These are phyloP conservation scores for Trichophyton verrucosum DNA, from an alignment of 2,329 filamentous ascomycete species.

Conservation along the genomic window DNA sequence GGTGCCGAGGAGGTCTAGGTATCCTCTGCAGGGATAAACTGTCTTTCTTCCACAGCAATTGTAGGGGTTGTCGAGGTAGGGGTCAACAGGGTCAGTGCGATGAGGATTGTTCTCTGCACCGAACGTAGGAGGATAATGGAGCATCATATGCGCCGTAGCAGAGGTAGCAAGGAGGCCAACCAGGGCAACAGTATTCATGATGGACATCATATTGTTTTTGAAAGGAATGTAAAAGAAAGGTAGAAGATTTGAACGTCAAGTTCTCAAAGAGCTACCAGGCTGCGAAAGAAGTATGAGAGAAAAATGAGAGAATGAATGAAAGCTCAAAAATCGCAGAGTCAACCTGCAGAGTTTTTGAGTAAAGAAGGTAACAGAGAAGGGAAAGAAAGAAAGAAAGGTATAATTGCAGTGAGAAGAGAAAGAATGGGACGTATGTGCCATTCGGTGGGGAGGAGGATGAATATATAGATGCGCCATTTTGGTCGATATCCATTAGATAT, in stretches of 20 bases:
- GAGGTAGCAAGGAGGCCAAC: not conserved
- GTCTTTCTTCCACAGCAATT: slow-evolving; percentile 32
- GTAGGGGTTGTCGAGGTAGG: slow-evolving; percentile 33
- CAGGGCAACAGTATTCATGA: not conserved
- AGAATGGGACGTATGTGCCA: not conserved
- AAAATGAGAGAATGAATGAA: not conserved
- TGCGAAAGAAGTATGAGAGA: not conserved
- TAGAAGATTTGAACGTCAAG: not conserved
- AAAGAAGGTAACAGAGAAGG: not conserved
- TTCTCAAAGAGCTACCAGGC: not conserved
- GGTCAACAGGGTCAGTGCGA: slow-evolving; percentile 24
- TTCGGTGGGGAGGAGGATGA: not conserved
- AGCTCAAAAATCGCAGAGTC: not conserved
- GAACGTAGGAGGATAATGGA: slow-evolving; percentile 33
- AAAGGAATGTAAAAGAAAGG: not conserved
- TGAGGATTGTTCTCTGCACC: slow-evolving; percentile 35
- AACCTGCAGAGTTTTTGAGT: not conserved
- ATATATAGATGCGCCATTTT: not conserved
- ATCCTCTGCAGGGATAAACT: slow-evolving; percentile 32
- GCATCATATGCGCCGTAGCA: slow-evolving; percentile 30
- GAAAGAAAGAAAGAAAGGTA: not conserved
- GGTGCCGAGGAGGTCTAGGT: slow-evolving; percentile 33
- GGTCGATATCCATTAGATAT: not conserved
- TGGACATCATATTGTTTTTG: not conserved
- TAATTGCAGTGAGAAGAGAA: not conserved